Percentiles rank a stretch among this genome's conserved stretches.
Evolutionary conservation across 2,329 filamentous ascomycete species (phyloP).

Genomic region (Calonectria hawksworthii): DNA sequence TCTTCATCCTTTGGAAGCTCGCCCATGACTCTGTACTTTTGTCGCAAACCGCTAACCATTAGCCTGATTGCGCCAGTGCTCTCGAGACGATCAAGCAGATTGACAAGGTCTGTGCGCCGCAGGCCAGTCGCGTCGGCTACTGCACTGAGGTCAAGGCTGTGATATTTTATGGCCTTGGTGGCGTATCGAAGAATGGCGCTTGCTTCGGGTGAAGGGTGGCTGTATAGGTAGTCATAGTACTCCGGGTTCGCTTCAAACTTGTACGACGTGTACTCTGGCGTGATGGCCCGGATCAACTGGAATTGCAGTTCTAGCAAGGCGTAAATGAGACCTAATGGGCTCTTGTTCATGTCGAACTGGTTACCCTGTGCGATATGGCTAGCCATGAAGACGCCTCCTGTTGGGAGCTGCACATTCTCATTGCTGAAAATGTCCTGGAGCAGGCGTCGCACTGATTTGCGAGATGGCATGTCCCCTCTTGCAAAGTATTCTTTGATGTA

Average conservation of each 20-base stretch:
- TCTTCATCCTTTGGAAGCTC: conserved; percentile 57
- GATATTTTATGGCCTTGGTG: conserved; percentile 56
- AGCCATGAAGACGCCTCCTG: conserved; percentile 50
- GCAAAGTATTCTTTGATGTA: conserved; percentile 71
- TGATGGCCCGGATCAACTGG: conserved; percentile 68
- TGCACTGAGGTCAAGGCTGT: conserved; percentile 63
- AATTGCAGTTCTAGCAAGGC: conserved; percentile 72
- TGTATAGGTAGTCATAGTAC: conserved; percentile 49
- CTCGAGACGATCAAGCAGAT: conserved; percentile 68
- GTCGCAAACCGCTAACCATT: conserved; percentile 64
- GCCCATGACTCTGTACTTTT: conserved; percentile 66
- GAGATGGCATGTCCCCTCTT: conserved; percentile 70
- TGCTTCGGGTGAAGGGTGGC: conserved; percentile 58
- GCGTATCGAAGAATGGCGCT: conserved; percentile 59
- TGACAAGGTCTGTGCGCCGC: conserved; percentile 61
- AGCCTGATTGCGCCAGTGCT: conserved; percentile 64
- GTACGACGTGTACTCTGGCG: conserved; percentile 70
- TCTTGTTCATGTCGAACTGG: conserved; percentile 67
- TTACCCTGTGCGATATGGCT: conserved; percentile 60
- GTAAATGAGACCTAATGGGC: conserved; percentile 66
- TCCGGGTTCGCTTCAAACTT: conserved; percentile 57
- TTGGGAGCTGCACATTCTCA: conserved; percentile 32
- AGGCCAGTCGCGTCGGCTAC: conserved; percentile 51
- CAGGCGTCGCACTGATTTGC: conserved; percentile 60
- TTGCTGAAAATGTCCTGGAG: conserved; percentile 65